A percentile compares a stretch with the other conserved stretches of the same genome.
Conservation (phyloP, 1,284 basidiomycete species). For the Serendipita sp. region DNA sequence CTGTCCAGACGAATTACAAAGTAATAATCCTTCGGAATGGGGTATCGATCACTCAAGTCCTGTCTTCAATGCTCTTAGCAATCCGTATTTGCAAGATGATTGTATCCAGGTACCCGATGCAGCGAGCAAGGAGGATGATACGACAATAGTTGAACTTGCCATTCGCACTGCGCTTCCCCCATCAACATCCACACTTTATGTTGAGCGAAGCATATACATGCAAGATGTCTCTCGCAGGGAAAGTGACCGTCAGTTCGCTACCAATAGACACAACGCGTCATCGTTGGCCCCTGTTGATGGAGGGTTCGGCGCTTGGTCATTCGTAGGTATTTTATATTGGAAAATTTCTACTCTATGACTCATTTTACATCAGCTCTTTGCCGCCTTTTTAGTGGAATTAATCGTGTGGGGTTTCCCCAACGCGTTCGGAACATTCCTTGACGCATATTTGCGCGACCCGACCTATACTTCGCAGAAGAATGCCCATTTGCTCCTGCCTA, state of each 20-base stretch:
- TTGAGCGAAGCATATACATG: no score
- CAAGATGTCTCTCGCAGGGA: no score
- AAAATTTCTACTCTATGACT: neutral
- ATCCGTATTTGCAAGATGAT: no score
- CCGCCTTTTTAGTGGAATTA: constrained; percentile 25
- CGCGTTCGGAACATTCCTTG: constrained; percentile 24
- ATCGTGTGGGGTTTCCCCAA: constrained; percentile 28
- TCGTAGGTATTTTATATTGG: neutral
- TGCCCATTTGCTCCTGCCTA: constrained; percentile 22
- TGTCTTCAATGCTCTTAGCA: no score
- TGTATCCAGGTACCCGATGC: no score
- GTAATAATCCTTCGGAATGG: no score
- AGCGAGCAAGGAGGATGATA: no score
- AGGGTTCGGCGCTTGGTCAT: neutral
- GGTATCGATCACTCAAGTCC: no score
- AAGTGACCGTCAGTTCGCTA: neutral
- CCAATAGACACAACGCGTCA: neutral
- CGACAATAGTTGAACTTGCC: no score
- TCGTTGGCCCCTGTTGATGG: neutral
- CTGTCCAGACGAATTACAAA: no score
- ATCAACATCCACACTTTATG: no score
- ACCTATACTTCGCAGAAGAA: constrained; percentile 17
- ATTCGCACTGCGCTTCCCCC: no score
- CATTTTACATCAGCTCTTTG: constrained; percentile 17
- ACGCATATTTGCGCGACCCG: constrained; percentile 22